Base-by-base conservation (phyloP, 208 protist genomes). In the Crithidia expoeki region DNA sequence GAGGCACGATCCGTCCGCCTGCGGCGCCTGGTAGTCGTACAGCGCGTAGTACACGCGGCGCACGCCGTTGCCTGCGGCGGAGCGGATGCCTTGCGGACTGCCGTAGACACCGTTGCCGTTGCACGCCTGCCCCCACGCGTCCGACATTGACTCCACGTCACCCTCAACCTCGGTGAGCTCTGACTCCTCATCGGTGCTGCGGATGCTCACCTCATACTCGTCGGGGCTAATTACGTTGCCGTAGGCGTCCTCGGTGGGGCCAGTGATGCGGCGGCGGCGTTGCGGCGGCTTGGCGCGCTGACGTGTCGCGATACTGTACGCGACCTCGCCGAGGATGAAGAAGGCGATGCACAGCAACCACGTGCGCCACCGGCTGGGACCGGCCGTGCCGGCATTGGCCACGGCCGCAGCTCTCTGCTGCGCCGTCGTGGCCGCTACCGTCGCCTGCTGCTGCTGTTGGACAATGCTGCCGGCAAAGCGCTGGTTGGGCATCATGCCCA, bases 121-220 rank as follows among this genome's bases (percentile, higher is more conserved):
- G 51, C 53, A 61, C 5, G 51, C 46, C 51, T 60, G 56, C 25
- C 53, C 63, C 57, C 52, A 55, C n/a, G 64, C 57, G 7, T 81
- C 72, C 46, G 62, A 67, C 47, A 65, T 64, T 17, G 49, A 70
- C 61, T 59, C 65, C 46, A 58, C 80, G 3, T 67, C 80, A 38
- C 16, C 50, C 2, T 53, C 47, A 0, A 68, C 63, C 4, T 55
- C 65, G 4, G 27, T 42, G 7, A 53, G 36, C 17, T 86, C 11
- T 76, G 85, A 97, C 90, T 99, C 42, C 56, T 66, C 33, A 88
- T 81, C 62, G 84, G 81, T 56, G 21, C 76, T 50, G 57, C 47
- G 58, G n/a, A 61, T 74, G 14, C 72, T 86, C 25, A 56, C 60
- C 40, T 68, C 74, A 50, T 72, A 64, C 60, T 86, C 85, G 49